Evolutionary conservation across 805 yeast species (phyloP), one percentile per base, ranked within the genome.

Genomic region (Nakazawaea wickerhamii): DNA sequence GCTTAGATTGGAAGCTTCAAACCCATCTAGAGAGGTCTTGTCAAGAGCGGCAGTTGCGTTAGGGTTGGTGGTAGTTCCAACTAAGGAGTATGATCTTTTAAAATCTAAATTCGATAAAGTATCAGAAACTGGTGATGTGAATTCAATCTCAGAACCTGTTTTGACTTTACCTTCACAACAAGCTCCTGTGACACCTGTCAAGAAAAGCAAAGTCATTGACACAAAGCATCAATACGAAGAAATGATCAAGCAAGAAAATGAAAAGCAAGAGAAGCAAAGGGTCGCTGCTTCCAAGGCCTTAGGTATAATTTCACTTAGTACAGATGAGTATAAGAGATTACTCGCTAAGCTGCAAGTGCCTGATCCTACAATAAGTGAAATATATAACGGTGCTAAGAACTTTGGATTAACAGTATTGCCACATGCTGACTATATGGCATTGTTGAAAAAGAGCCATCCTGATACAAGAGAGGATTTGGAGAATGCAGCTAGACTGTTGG

Each of bases 391-490:
- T 17, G 73, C 80, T 4, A 67, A 63, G 51, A 56, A 56, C 13
- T 68, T 69, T 49, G 67, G 68, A 7, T 52, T 75, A 38, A 61
- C 69, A 2, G 68, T 74, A 1, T 48, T 75, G 33, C 66, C 77
- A 1, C 48, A 57, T 5, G 74, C 68, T 0, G 78, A 73, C 43
- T 73, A 69, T 48, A 59, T 56, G 36, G 41, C 52, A 1, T 50
- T 71, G 18, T 46, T 68, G 38, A 59, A 56, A 32, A 58, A 52
- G 44, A 10, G 15, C 9, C 4, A n/a, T 18, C 27, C 17, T 13
- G 41, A 33, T 5, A 43, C 36, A 3, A 18, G 17, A 4, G 46
- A 42, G 4, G 44, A 38, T 22, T 32, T 46, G 20, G 38, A 30
- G 9, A 11, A 27, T 33, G 28, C 36, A 9, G 46, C 46, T n/a